A percentile compares a stretch with the other conserved stretches of the same genome.
phyloP scores from a whole-genome alignment of 164 flowering plant genomes.

The Stephania japonica region DNA sequence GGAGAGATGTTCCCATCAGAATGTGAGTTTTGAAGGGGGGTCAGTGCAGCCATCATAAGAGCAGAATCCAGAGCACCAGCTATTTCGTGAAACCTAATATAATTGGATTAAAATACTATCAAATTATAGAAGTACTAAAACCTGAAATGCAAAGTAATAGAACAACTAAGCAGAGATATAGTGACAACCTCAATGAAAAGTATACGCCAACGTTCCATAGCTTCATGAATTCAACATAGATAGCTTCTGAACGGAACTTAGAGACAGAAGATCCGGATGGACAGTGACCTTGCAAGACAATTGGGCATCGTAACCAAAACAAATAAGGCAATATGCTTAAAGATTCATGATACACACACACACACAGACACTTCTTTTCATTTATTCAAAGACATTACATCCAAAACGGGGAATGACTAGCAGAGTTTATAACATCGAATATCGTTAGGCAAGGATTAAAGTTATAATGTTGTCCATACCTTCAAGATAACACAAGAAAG shows the following conservation, averaged over 20 bases:
- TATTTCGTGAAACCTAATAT: slow-evolving; percentile 89
- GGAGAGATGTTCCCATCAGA: slow-evolving; percentile 28
- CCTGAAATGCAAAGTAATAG: background rate
- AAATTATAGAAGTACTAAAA: background rate
- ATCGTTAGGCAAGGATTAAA: background rate
- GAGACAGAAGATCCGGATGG: slow-evolving; percentile 78
- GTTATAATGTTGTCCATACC: slow-evolving; percentile 36
- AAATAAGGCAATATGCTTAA: slow-evolving; percentile 10
- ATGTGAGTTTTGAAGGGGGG: slow-evolving; percentile 35
- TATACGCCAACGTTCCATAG: slow-evolving; percentile 97
- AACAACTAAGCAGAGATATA: slow-evolving; percentile 1
- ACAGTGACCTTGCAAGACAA: slow-evolving; percentile 73
- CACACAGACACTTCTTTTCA: background rate
- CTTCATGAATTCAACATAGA: slow-evolving; percentile 79
- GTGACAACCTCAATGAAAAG: slow-evolving; percentile 75
- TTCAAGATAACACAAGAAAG: slow-evolving; percentile 77
- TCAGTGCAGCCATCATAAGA: slow-evolving; percentile 45
- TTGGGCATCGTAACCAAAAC: slow-evolving; percentile 26
- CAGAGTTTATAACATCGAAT: background rate
- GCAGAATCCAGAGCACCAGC: slow-evolving; percentile 84
- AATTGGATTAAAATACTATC: slow-evolving; percentile 13
- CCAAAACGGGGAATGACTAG: background rate
- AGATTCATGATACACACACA: background rate
- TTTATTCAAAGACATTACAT: background rate
- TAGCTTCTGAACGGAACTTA: slow-evolving; percentile 72